Evolutionary conservation across 768 basidiomycete genomes (phyloP).

Genomic region (Collybiopsis confluens): DNA sequence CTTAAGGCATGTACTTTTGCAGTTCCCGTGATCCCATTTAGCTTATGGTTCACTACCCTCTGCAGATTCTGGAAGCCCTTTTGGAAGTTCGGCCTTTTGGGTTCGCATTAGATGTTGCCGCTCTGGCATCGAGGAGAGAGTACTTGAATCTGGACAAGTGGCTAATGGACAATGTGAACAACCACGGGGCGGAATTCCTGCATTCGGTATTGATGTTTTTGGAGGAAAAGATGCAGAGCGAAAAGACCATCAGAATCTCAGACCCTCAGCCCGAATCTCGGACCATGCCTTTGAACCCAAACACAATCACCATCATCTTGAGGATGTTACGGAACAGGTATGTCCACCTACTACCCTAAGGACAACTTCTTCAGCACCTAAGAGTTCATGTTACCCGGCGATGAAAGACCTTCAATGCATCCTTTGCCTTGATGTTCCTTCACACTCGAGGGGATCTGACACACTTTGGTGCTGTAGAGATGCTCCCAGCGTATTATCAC

Average conservation of each 20-base stretch:
- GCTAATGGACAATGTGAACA: constrained; percentile 82
- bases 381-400: no score
- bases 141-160: constrained; percentile 96
- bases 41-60: constrained; percentile 7
- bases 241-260: constrained; percentile 70
- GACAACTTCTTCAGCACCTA: background rate
- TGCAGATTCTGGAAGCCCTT: constrained; percentile 85
- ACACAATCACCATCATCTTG: constrained; percentile 89
- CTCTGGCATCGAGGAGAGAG: constrained; percentile 88
- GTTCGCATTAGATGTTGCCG: constrained; percentile 91
- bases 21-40: background rate
- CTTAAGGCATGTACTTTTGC: constrained; percentile 62
- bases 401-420: no score
- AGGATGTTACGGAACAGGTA: constrained; percentile 83
- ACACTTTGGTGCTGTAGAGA: no score
- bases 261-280: constrained; percentile 75
- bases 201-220: constrained; percentile 85
- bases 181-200: constrained; percentile 82
- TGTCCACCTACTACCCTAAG: constrained; percentile 20
- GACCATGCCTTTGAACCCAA: constrained; percentile 84
- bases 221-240: constrained; percentile 89
- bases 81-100: constrained; percentile 85
- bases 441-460: no score
- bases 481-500: no score
- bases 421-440: no score